Percentiles rank a stretch among this genome's conserved stretches.
phyloP scores from a whole-genome alignment of 1,139 yeast species.

The Diutina scorzettiae region DNA sequence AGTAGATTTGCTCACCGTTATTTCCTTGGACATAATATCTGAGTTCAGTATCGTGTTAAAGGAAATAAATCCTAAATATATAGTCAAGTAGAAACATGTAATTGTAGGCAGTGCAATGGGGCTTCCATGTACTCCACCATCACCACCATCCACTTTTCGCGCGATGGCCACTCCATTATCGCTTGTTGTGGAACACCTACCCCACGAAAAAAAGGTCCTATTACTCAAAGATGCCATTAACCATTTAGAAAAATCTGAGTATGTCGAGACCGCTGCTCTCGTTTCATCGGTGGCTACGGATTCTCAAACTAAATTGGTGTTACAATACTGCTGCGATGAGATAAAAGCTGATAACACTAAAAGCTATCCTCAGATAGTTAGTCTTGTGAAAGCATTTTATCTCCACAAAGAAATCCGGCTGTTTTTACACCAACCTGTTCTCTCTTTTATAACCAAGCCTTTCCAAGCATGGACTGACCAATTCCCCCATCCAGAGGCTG shows the following conservation, averaged over 20 bases:
- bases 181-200: not conserved
- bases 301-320: not conserved
- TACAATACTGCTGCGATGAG: not conserved
- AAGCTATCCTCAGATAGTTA: not conserved
- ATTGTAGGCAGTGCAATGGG: too few relatives aligned
- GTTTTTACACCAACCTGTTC: not conserved
- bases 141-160: not conserved
- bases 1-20: too few relatives aligned
- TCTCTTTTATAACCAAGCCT: not conserved
- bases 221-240: not conserved
- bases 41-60: too few relatives aligned
- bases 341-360: not conserved
- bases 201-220: not conserved
- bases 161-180: not conserved
- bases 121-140: too few relatives aligned
- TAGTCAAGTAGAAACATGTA: too few relatives aligned
- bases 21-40: too few relatives aligned
- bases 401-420: not conserved
- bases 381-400: not conserved
- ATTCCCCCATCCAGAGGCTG: not conserved
- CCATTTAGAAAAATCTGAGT: not conserved
- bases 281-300: not conserved
- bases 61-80: too few relatives aligned
- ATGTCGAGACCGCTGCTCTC: not conserved
- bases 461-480: not conserved